phyloP scores from a whole-genome alignment of 2,329 filamentous ascomycete genomes.

The Penicillium sp. region DNA sequence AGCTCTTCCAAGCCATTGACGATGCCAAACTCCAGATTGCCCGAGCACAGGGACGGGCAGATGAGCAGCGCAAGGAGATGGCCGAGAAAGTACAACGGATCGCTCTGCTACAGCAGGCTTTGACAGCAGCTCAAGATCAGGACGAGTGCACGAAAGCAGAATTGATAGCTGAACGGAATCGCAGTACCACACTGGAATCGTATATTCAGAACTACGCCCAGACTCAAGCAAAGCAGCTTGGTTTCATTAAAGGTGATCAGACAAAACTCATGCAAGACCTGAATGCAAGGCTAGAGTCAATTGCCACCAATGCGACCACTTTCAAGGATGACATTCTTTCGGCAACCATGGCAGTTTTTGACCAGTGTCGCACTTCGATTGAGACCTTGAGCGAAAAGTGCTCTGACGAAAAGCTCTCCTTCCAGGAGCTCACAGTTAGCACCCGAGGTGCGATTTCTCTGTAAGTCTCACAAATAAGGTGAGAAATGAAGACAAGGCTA shows the following conservation, averaged over 20 bases:
- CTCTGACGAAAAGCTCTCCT: slow-evolving; percentile 24
- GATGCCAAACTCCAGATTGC: slow-evolving; percentile 33
- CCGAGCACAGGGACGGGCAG: slow-evolving; percentile 23
- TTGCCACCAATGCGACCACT: slow-evolving; percentile 22
- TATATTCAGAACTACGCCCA: slow-evolving; percentile 40
- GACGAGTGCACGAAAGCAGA: slow-evolving; percentile 24
- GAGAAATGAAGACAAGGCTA: background rate
- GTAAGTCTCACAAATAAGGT: slow-evolving; percentile 30
- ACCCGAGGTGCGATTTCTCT: slow-evolving; percentile 27
- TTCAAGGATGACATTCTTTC: slow-evolving; percentile 25
- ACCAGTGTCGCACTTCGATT: slow-evolving; percentile 26
- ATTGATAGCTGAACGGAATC: slow-evolving; percentile 40
- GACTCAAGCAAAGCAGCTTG: slow-evolving; percentile 31
- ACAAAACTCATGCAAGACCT: slow-evolving; percentile 30
- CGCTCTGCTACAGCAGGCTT: slow-evolving; percentile 32
- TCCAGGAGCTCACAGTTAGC: slow-evolving; percentile 27
- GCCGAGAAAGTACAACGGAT: slow-evolving; percentile 28
- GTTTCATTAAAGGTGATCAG: slow-evolving; percentile 34
- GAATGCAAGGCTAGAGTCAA: slow-evolving; percentile 23
- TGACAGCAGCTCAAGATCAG: slow-evolving; percentile 35
- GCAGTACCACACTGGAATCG: slow-evolving; percentile 37
- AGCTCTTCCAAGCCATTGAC: slow-evolving; percentile 33
- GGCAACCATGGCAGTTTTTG: slow-evolving; percentile 22
- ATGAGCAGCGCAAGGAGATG: slow-evolving; percentile 30
- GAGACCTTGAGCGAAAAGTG: slow-evolving; percentile 25